Percentiles rank a stretch among this genome's conserved stretches.
Evolutionary conservation across 306 rosid species (phyloP).

Genomic region (Inga oerstediana): DNA sequence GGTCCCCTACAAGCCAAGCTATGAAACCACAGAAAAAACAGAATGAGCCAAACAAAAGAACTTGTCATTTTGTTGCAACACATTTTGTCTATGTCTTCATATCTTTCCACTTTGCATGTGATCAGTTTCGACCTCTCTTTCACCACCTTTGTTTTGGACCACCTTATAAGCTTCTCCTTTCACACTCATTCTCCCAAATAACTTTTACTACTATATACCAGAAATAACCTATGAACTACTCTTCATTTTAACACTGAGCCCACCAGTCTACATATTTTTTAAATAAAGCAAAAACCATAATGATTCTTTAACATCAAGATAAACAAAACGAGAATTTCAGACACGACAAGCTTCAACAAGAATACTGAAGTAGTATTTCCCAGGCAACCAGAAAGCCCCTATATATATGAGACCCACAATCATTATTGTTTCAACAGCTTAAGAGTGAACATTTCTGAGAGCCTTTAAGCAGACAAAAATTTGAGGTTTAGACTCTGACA

Average conservation of each 20-base stretch:
- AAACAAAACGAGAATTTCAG: conserved; percentile 34
- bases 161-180: conserved; percentile 30
- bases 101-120: neutral
- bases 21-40: neutral
- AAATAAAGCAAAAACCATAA: neutral
- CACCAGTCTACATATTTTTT: neutral
- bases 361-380: conserved; percentile 26
- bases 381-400: neutral
- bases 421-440: conserved; percentile 14
- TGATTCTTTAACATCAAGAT: conserved; percentile 33
- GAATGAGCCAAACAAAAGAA: neutral
- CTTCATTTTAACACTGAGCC: neutral
- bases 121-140: conserved; percentile 10
- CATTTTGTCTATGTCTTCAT: neutral
- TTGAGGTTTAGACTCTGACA: conserved; percentile 25
- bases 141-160: conserved; percentile 22
- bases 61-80: neutral
- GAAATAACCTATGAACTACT: neutral
- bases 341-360: conserved; percentile 37
- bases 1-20: neutral
- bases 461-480: conserved; percentile 29
- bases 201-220: neutral
- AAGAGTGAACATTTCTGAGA: neutral
- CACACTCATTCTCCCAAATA: neutral
- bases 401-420: neutral